Evolutionary conservation across 1,284 basidiomycete species (phyloP), one percentile per base, ranked within the genome.

Genomic region (Fomitopsis schrenkii): DNA sequence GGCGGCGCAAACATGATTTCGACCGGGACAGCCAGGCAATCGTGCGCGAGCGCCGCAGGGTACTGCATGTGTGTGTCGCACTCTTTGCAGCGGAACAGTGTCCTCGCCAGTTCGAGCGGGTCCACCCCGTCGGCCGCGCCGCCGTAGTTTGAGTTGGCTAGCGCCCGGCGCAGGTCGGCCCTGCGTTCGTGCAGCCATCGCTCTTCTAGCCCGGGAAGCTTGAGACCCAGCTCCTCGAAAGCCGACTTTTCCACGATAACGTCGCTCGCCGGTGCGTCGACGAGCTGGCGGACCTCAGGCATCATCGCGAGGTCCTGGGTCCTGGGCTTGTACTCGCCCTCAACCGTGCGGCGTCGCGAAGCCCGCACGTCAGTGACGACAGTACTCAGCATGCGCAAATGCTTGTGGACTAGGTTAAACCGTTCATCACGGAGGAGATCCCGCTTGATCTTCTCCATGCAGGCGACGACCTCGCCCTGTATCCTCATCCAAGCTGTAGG

Each of bases 291-390:
- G 30, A 61, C 42, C 17, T 35, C 48, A 1, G 60, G 56, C 55
- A 58, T 36, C 36, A 53, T 28, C 10, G 60, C 60, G 26, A 61
- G n/a, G 35, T 61, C 56, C 8, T 36, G 30, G 40, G 44, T 28
- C 5, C 7, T 15, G 33, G 56, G 60, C 28, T 40, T 15, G 40
- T 33, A 42, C n/a, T 50, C 55, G 42, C 55, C 58, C 52, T 53
- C 33, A 5, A 22, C 33, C 15, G 52, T 53, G 36, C 52, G 52
- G 19, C 36, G 33, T 15, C 30, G 52, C 19, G 52, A 12, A n/a
- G 33, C 22, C 15, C 30, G 52, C 14, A 30, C 52, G 5, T 5
- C 33, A 7, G 52, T 19, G 10, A 53, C 14, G 15, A 15, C 17
- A 15, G 52, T 8, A 17, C 17, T 36, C n/a, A 53, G 36, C 15